Base-by-base conservation (phyloP, 2,329 filamentous ascomycete genomes). In the Fusarium continuum region DNA sequence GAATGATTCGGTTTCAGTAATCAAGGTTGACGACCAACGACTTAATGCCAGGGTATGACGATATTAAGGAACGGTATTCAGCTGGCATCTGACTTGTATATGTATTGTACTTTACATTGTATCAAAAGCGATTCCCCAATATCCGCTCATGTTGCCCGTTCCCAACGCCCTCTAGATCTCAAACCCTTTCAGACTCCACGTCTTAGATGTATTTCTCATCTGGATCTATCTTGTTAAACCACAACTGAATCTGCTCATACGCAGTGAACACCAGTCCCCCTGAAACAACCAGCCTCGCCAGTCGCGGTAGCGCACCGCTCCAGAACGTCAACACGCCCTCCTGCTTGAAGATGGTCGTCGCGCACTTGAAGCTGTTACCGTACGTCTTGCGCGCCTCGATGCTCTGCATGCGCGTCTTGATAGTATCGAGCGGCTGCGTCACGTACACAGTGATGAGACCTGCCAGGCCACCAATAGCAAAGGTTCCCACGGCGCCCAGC, bases 331-430 rank as follows among this genome's bases (percentile, higher is more conserved):
- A 75, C 11, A 98, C 52, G 3, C 95, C 94, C 78, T 99, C 95
- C 48, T 97, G 88, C 77, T 88, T 91, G 76, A 95, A 90, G 66
- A 99, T 96, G 72, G 89, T 83, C 10, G 85, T 83, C 0, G 91
- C 93, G 76, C 95, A 99, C 41, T 88, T 85, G 66, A 96, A 85
- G 70, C 90, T 95, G 78, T 96, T 97, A 74, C 91, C 93, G 74
- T 99, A 99, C 59, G 89, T 79, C 36, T 79, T 81, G 61, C 85
- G 86, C 28, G 94, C 92, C 76, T 97, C 92, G 60, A 97, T 89
- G 67, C 92, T 96, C 84, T 99, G 95, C 95, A 99, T 99, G 61
- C 92, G 79, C 66, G 95, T 99, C 85, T 99, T 99, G 75, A 99
- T 85, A 0, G 94, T 98, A 76, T 99, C 95, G 36, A 99, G 80